Evolutionary conservation across 1,284 basidiomycete genomes (phyloP).

Genomic region (Ganoderma multipileum): DNA sequence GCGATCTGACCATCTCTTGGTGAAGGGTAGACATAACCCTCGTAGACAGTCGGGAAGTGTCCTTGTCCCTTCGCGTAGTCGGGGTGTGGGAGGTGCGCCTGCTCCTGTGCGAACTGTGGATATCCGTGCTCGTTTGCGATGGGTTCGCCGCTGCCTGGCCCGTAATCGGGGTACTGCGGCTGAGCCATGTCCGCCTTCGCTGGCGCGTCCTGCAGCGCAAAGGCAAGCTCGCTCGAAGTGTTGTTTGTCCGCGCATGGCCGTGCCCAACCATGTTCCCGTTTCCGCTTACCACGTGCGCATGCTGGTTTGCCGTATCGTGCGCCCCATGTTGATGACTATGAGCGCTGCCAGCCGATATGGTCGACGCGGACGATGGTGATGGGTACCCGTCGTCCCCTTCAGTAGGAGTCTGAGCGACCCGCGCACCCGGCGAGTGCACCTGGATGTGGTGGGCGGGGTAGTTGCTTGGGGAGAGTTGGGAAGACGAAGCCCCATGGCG

Average conservation of each 20-base stretch:
- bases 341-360: conserved; percentile 28
- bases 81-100: conserved; percentile 13
- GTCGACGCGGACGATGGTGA: conserved; percentile 30
- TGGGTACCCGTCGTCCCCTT: conserved; percentile 28
- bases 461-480: conserved; percentile 24
- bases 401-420: conserved; percentile 11
- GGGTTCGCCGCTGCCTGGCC: background rate
- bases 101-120: conserved; percentile 15
- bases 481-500: conserved; percentile 19
- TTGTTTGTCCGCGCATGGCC: conserved; percentile 24
- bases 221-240: conserved; percentile 34
- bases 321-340: conserved; percentile 21
- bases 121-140: conserved; percentile 9
- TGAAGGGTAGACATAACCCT: conserved; percentile 26
- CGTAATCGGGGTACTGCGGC: conserved; percentile 25
- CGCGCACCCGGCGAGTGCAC: conserved; percentile 21
- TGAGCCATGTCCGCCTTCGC: conserved; percentile 15
- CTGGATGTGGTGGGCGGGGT: conserved; percentile 20
- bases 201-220: conserved; percentile 29
- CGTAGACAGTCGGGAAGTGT: conserved; percentile 30
- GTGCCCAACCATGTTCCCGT: conserved; percentile 13
- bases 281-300: conserved; percentile 8
- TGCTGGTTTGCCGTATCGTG: conserved; percentile 19
- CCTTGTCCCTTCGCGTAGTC: conserved; percentile 15
- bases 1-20: conserved; percentile 5